Evolutionary conservation across 371 early-diverging fungal species (phyloP), one percentile per base, ranked within the genome.

Genomic region (Syncephalastrum sp.): DNA sequence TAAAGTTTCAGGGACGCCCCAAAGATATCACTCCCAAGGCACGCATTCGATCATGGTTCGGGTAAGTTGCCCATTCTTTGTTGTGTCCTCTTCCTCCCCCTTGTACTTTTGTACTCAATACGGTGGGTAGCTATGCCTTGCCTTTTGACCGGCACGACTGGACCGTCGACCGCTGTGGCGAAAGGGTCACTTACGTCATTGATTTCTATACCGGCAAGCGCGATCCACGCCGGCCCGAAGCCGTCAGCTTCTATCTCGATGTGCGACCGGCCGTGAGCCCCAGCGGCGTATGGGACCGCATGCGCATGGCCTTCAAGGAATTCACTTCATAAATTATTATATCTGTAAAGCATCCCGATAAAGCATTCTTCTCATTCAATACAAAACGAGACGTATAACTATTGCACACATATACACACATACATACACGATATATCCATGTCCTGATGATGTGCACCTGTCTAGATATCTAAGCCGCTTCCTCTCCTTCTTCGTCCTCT

Each of bases 131-230:
- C 12, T 83, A 87, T 60, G 78, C 78, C 23, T 56, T 77, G 51
- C 97, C 98, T 0, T 98, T 98, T 70, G 98, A 98, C 66, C 85
- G 97, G 6, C 98, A 98, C 67, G 97, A 98, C 75, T 98, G 98
- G 98, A 87, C 87, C 1, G 88, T 98, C 4, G 95, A 97, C 71
- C 82, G 98, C 23, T 95, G 96, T 62, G 98, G 98, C 5, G 88
- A 86, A 65, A 79, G 83, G 14, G 92, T 96, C 13, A 84, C 90
- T 1, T 98, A 98, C 64, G 86, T 98, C 2, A 96, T 98, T 57
- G 98, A 98, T 61, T 98, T 92, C 69, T 98, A 98, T 63, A 70
- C 86, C 24, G 91, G 91, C 42, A 84, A 83, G 46, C 76, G 77
- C 15, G 82, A 85, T 42, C 81, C 84, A 7, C 69, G 65, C 24